Evolutionary conservation across 495 filamentous ascomycete genomes (phyloP), one percentile per base, ranked within the genome.

Genomic region (Choiromyces venosus): DNA sequence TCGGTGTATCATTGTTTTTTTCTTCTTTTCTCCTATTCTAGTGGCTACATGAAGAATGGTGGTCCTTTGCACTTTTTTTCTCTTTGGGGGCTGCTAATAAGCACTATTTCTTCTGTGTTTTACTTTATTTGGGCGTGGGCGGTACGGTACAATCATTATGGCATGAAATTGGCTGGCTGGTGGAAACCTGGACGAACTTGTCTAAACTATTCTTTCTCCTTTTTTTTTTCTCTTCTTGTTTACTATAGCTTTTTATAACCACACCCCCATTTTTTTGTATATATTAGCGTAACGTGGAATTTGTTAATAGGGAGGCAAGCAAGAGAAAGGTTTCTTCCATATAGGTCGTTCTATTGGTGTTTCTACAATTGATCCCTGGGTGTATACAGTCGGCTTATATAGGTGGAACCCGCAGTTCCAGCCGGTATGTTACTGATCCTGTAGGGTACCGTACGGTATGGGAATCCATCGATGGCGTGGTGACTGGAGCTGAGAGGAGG

Each of bases 201-300:
- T 74, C 68, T 2, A 18, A 72, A 72, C 46, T 19, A 46, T 44
- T 70, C 65, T 68, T 40, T 44, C 29, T 38, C 40, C 66, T 74
- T 29, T 40, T 61, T 52, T 52, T 35, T 69, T 44, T 42, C 46
- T 21, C 37, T 36, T 65, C 67, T 77, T 52, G 29, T 44, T 73
- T 35, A 67, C 38, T 77, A 65, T 77, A 73, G 66, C 66, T 70
- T 72, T 77, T 16, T 66, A 44, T 52, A 37, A 38, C 38, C 71
- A 18, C 6, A 33, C 42, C 37, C 65, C 25, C 19, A 12, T 40
- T 67, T 72, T 71, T 75, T 75, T 68, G 52, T 70, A 37, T 66
- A 61, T 61, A 61, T 61, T 61, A 12, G 52, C 52, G 52, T 33
- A 61, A 33, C 25, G 52, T 61, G 52, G 52, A 14, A 61, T 61